Base-by-base conservation (phyloP, 139 green algal species). In the Penium margaritaceum region DNA sequence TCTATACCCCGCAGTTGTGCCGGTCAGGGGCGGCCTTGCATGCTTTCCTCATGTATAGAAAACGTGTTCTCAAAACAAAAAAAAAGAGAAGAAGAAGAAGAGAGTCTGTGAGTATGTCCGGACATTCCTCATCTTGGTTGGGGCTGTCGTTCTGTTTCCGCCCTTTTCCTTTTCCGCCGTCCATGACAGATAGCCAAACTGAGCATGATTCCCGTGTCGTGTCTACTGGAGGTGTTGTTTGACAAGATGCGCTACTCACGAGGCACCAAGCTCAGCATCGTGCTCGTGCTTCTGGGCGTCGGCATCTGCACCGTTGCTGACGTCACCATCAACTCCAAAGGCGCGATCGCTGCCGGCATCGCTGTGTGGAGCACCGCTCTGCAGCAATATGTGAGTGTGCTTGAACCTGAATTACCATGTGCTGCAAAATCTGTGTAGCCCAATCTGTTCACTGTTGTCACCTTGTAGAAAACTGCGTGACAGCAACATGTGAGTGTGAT, bases 191-290 rank as follows among this genome's bases (percentile, higher is more conserved):
- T 96, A 19, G 88, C 90, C 61, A 96, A 96, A 86, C 87, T 96
- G 37, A 81, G 94, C 33, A 96, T 96, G 80, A 95, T 96, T 71
- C 91, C 91, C 2, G 96, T 92, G 53, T 87, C 92, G 0, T 60
- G 47, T 5, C 19, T 94, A 3, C 77, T 96, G 68, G 91, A 96
- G 82, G 55, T 72, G 12, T 70, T 91, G n/a, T 95, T 95, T 61
- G 78, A 85, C 21, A 80, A 84, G 32, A 46, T 81, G 61, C 90
- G 93, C 72, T 89, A 86, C 0, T 33, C 70, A 0, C 63, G 75
- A 2, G 79, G 86, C 7, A 67, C 90, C 6, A 53, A 76, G 36
- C 63, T 70, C 0, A 85, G 81, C 12, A 90, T 96, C 5, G 1
- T 90, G 6, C 57, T 89, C 12, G 41, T 51, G 17, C 17, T 47